These are phyloP conservation scores for Amaranthus tricolor DNA, from an alignment of 179 eudicot genomes.

Conservation along the genomic window DNA sequence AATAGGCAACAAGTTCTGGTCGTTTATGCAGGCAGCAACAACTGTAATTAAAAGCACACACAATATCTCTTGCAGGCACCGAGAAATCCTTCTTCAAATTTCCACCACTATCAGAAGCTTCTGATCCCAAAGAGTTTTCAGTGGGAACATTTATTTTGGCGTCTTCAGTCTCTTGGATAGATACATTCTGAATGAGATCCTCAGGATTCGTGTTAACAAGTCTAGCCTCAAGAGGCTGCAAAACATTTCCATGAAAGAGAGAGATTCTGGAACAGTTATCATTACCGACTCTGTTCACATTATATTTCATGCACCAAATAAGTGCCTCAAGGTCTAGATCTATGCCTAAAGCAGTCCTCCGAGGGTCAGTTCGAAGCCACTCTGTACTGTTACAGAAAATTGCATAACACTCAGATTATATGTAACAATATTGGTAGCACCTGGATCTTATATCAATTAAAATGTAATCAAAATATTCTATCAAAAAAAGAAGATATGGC, in stretches of 20 bases:
- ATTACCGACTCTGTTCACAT: constrained; percentile 58
- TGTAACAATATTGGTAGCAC: background rate
- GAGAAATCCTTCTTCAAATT: constrained; percentile 36
- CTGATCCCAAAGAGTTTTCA: constrained; percentile 27
- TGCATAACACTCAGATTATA: constrained; percentile 6
- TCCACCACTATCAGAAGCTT: constrained; percentile 16
- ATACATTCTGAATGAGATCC: constrained; percentile 37
- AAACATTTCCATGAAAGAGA: constrained; percentile 90
- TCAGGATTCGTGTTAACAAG: constrained; percentile 44
- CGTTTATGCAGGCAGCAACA: constrained; percentile 94
- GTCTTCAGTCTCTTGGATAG: constrained; percentile 35
- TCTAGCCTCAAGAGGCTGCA: constrained; percentile 65
- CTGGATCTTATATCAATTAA: background rate
- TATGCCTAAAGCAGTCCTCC: constrained; percentile 83
- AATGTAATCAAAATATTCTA: background rate
- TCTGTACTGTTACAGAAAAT: constrained; percentile 63
- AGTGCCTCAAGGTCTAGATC: constrained; percentile 92
- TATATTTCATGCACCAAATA: constrained; percentile 82
- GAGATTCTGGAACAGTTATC: constrained; percentile 67
- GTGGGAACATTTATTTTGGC: constrained; percentile 21
- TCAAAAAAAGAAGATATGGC: background rate
- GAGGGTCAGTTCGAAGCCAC: constrained; percentile 82
- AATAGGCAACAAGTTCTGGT: constrained; percentile 71
- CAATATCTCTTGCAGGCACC: constrained; percentile 70
- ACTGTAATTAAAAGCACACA: constrained; percentile 96